Evolutionary conservation across 179 eudicot genomes (phyloP).

Genomic region (Camellia oleifera): DNA sequence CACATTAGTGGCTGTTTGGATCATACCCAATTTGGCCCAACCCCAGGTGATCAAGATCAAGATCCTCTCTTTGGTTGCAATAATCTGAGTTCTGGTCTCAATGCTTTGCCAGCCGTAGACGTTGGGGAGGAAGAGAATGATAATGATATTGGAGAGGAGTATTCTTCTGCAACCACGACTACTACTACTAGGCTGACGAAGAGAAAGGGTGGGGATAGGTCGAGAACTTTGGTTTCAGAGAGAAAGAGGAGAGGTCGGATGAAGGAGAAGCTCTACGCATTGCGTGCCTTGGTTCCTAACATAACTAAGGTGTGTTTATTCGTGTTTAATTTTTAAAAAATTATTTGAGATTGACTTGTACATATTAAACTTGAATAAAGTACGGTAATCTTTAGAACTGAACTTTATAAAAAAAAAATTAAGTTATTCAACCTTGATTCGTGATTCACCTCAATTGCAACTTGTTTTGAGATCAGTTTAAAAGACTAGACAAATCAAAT

Average conservation of each 20-base stretch:
- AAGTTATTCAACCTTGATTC: no score
- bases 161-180: constrained; percentile 24
- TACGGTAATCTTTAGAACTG: no score
- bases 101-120: not conserved
- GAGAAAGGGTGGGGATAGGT: constrained; percentile 48
- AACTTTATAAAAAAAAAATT: no score
- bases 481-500: no score
- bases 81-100: not conserved
- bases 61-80: constrained; percentile 16
- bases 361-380: no score
- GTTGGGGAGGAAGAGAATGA: constrained; percentile 12
- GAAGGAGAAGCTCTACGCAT: constrained; percentile 89
- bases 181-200: constrained; percentile 13
- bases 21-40: constrained; percentile 17
- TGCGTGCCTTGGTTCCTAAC: constrained; percentile 90
- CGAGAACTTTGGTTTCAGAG: constrained; percentile 77
- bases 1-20: constrained; percentile 22
- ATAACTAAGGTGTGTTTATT: constrained; percentile 64
- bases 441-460: no score
- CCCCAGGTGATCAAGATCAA: constrained; percentile 1
- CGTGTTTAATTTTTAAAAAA: no score
- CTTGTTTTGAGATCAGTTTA: no score
- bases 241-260: constrained; percentile 76
- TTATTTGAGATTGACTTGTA: no score
- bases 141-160: constrained; percentile 26